Base-by-base conservation (phyloP, 192 early-diverging fungal genomes). In the Gigaspora rosea region DNA sequence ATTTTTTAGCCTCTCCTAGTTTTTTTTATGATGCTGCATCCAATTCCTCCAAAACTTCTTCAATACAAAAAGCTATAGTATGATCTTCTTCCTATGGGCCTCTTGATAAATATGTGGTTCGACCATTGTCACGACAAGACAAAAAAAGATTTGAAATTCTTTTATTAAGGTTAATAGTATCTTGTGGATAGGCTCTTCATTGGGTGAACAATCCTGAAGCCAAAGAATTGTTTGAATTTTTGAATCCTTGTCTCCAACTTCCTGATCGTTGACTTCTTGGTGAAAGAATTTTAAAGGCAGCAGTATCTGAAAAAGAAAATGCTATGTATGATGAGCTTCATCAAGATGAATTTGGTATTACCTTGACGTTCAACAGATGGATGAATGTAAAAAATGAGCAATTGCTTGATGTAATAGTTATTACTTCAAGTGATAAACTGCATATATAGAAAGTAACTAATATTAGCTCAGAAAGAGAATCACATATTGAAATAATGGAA, bases 181-280 rank as follows among this genome's bases (percentile, higher is more conserved):
- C 61, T 22, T 63, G 61, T 22, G 61, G 22, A 2, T 63, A n/a
- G 41, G 65, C 35, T 47, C 35, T 67, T 15, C 36, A 67, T 67
- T 67, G 41, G 41, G 36, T 67, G 5, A 67, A 67, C n/a, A 67
- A 46, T 13, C 36, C 41, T 67, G 41, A 67, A 36, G 36, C 65
- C 22, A 46, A 67, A 67, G 41, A 67, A 62, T n/a, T 62, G 13
- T 62, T 62, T 62, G 2, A 62, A 67, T 67, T 67, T 47, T 67
- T 67, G n/a, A 67, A 67, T 67, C 41, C 36, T 46, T 46, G 35
- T 67, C 0, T 67, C 6, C 48, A 67, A 67, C 65, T 67, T 67
- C 36, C 16, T 36, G 41, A 67, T 67, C 36, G 36, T 64, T 27
- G 32, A 32, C 11, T 32, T 64, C 32, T 64, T 64, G 16, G 32